Evolutionary conservation across 2,329 filamentous ascomycete species (phyloP).

Genomic region (Neofusicoccum sp.): DNA sequence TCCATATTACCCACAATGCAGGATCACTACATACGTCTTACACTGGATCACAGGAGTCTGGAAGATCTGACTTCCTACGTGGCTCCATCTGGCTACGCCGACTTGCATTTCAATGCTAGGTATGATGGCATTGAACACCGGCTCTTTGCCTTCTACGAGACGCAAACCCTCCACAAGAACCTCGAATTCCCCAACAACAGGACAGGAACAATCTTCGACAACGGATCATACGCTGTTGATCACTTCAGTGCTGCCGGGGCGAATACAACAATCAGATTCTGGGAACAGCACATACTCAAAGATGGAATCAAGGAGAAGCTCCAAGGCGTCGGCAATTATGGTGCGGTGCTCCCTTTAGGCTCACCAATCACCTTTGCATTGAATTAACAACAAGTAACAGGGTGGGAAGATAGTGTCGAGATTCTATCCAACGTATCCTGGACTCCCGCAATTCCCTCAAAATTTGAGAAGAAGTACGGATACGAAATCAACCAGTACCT

Average conservation of each 20-base stretch:
- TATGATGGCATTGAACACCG: conserved; percentile 26
- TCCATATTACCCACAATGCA: too few relatives aligned
- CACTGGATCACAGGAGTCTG: too few relatives aligned
- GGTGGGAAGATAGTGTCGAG: conserved; percentile 33
- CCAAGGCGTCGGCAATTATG: background rate
- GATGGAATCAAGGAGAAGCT: background rate
- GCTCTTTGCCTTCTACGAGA: conserved; percentile 13
- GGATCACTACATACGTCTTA: background rate
- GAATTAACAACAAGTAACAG: conserved; percentile 16
- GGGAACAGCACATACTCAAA: background rate
- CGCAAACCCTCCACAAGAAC: conserved; percentile 2
- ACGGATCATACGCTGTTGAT: conserved; percentile 40
- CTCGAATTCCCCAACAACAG: conserved; percentile 21
- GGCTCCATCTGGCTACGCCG: background rate
- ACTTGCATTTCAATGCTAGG: conserved; percentile 23
- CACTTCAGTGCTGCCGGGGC: conserved; percentile 42
- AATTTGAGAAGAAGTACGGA: conserved; percentile 32
- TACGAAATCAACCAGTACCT: conserved; percentile 36
- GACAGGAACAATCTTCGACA: conserved; percentile 30
- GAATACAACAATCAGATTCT: conserved; percentile 36
- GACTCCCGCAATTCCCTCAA: conserved; percentile 32
- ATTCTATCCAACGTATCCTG: conserved; percentile 35
- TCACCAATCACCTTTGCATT: conserved; percentile 32
- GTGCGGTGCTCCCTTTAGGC: background rate
- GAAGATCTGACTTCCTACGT: background rate